These are phyloP conservation scores for Inga leiocalycina DNA, from an alignment of 306 rosid species.

Conservation along the genomic window DNA sequence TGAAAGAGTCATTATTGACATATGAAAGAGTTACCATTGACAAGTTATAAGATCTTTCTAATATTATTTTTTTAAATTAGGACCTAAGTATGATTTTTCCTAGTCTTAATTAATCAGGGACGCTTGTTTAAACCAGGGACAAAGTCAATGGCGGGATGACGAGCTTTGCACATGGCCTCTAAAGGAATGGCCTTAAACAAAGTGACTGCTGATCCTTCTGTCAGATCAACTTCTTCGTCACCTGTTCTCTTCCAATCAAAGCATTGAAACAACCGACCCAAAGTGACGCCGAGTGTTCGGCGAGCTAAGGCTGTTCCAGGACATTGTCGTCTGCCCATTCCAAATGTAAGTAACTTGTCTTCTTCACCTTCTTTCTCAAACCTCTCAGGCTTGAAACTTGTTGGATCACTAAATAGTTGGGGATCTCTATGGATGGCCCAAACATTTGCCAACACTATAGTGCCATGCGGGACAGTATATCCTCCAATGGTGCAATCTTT, in stretches of 20 bases:
- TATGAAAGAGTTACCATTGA: no score
- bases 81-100: no score
- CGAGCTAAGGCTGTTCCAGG: slow-evolving; percentile 50
- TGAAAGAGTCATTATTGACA: no score
- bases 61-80: no score
- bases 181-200: slow-evolving; percentile 42
- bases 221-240: slow-evolving; percentile 45
- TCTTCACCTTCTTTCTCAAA: slow-evolving; percentile 32
- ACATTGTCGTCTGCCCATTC: slow-evolving; percentile 56
- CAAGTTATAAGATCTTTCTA: no score
- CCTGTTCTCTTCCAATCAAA: slow-evolving; percentile 48
- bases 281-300: slow-evolving; percentile 33
- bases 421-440: slow-evolving; percentile 70
- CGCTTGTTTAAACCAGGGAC: neutral
- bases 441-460: slow-evolving; percentile 49
- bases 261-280: slow-evolving; percentile 50
- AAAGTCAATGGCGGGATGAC: neutral
- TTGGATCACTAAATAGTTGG: slow-evolving; percentile 37
- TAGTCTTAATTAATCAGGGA: neutral
- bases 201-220: slow-evolving; percentile 32
- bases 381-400: slow-evolving; percentile 54
- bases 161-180: slow-evolving; percentile 51
- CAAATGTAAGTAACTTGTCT: slow-evolving; percentile 48
- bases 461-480: slow-evolving; percentile 41
- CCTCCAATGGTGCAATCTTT: slow-evolving; percentile 48